Conservation (phyloP, 2,329 filamentous ascomycete genomes). For the Pochonia chlamydosporia region DNA sequence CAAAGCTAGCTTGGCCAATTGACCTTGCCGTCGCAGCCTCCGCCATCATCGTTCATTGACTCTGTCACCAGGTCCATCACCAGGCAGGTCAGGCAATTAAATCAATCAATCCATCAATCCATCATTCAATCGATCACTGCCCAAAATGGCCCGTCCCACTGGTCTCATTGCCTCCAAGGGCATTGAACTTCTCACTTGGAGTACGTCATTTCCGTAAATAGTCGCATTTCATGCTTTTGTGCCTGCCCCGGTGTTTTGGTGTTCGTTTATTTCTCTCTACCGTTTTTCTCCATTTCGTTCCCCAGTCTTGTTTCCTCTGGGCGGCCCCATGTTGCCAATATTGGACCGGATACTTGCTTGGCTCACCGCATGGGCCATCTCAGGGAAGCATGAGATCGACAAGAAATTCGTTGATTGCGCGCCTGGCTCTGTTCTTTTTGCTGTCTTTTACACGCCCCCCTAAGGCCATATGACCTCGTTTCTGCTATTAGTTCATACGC, state of each 20-base stretch:
- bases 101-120: no score
- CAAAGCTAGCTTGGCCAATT: no score
- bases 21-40: no score
- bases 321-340: background rate
- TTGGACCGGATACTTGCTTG: background rate
- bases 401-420: background rate
- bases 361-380: background rate
- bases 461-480: background rate
- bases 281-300: background rate
- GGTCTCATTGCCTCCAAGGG: constrained; percentile 57
- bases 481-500: background rate
- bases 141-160: constrained; percentile 28
- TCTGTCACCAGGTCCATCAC: background rate
- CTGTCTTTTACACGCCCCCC: no score
- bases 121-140: no score
- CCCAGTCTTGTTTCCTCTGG: background rate
- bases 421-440: background rate
- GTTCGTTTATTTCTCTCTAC: background rate
- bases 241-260: no score
- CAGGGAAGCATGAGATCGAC: background rate
- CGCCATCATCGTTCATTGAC: no score
- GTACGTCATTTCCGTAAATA: constrained; percentile 18
- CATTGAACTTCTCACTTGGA: constrained; percentile 58
- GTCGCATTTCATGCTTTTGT: no score
- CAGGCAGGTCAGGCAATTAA: no score